Conservation (phyloP, 202 grass and related monocot genomes). For the Elaeis oleifera region DNA sequence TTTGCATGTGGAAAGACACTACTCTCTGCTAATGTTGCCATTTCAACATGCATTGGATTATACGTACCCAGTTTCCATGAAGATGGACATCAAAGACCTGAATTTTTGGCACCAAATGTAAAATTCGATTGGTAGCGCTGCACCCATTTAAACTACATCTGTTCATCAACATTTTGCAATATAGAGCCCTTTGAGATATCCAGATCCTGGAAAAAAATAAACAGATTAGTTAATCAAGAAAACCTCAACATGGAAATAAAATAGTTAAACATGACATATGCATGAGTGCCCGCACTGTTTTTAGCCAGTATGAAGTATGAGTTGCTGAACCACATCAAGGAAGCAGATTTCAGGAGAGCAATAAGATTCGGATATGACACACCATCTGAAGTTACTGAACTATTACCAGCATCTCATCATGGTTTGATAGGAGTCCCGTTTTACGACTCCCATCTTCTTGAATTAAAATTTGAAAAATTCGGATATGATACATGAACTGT, state of each 20-base stretch:
- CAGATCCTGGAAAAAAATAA: constrained; percentile 48
- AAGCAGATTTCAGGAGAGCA: too few relatives aligned
- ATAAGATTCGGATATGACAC: too few relatives aligned
- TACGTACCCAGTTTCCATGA: neutral
- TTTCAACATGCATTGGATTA: constrained; percentile 3
- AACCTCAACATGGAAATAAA: neutral
- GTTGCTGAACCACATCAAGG: too few relatives aligned
- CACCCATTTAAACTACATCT: constrained; percentile 90
- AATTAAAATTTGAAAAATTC: too few relatives aligned
- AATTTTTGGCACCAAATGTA: constrained; percentile 79
- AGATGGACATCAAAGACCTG: constrained; percentile 31
- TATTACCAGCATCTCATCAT: too few relatives aligned
- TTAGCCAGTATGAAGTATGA: too few relatives aligned
- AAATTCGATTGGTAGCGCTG: constrained; percentile 82
- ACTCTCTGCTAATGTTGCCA: neutral
- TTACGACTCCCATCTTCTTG: too few relatives aligned
- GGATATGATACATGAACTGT: too few relatives aligned
- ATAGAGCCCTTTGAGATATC: constrained; percentile 89
- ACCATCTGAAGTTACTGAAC: too few relatives aligned
- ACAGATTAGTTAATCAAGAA: constrained; percentile 8
- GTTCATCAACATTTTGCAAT: constrained; percentile 79
- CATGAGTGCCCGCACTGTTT: too few relatives aligned
- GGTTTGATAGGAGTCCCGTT: too few relatives aligned
- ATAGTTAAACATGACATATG: neutral
- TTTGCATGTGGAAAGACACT: neutral